Evolutionary conservation across 192 early-diverging fungal genomes (phyloP), one percentile per base, ranked within the genome.

Genomic region (Coemansia biformis): DNA sequence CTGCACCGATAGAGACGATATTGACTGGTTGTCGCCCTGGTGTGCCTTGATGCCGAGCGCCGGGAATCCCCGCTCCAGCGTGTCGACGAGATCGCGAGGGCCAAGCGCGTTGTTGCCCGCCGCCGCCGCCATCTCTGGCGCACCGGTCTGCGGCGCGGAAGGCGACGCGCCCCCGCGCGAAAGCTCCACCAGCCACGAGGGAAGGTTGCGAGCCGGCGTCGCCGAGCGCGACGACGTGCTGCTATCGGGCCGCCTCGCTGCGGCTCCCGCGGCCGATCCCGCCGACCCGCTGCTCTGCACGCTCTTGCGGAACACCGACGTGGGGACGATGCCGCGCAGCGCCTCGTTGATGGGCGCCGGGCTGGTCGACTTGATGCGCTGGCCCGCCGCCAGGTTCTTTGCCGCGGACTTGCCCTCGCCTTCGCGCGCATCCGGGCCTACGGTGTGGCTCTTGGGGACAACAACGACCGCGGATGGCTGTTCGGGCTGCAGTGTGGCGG

Each of bases 281-380:
- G 48, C 32, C 11, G 55, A 49, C 16, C 45, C 26, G 39, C 49
- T 46, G 39, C 34, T 43, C 18, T 63, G 59, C 28, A 59, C 52
- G 48, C 67, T 73, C 43, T 73, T 73, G 45, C 62, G 62, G 47
- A 73, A 73, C 48, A 73, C 70, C 18, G 70, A 73, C 24, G 70
- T 73, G 5, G 70, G 70, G 22, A 73, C 70, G 31, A 73, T 73
- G 16, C 70, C 70, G 5, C 70, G 70, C 24, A 74, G 58, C 2
- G 70, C 63, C 40, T 65, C 63, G 44, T 66, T 74, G 51, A 66
- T 74, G 11, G 48, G 63, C 26, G 70, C 63, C 15, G 70, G 63
- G 37, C 63, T 63, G 18, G 57, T 42, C 12, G 68, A 30, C 51
- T 59, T 59, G 26, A 37, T n/a, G 14, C 53, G 32, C 38, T 61